phyloP scores from a whole-genome alignment of 2,329 filamentous ascomycete species.

The Trichoderma harzianum region DNA sequence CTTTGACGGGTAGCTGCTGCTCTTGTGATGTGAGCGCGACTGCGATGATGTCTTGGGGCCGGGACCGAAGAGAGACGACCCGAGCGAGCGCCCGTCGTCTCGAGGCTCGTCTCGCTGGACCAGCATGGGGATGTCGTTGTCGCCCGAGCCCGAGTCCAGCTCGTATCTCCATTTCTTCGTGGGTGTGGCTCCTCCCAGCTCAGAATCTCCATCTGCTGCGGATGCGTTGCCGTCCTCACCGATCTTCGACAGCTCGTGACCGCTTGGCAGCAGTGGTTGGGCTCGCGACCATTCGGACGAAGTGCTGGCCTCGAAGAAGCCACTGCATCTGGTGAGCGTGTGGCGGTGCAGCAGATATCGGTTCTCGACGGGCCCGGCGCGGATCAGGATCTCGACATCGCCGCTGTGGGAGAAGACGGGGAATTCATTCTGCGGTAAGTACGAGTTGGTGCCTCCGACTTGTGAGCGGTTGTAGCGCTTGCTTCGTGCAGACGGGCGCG shows the following conservation, averaged over 20 bases:
- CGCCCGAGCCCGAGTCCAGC: slow-evolving; percentile 69
- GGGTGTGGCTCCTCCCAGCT: slow-evolving; percentile 19
- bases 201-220: slow-evolving; percentile 22
- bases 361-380: slow-evolving; percentile 60
- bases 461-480: slow-evolving; percentile 81
- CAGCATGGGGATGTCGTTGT: slow-evolving; percentile 80
- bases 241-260: slow-evolving; percentile 53
- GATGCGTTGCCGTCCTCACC: slow-evolving; percentile 42
- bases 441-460: slow-evolving; percentile 64
- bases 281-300: slow-evolving; percentile 67
- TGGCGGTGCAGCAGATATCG: slow-evolving; percentile 84
- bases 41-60: slow-evolving; percentile 37
- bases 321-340: slow-evolving; percentile 84
- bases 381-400: slow-evolving; percentile 86
- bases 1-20: slow-evolving; percentile 43
- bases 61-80: slow-evolving; percentile 33
- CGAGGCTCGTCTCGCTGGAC: slow-evolving; percentile 66
- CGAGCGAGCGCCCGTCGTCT: slow-evolving; percentile 9
- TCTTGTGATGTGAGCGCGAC: slow-evolving; percentile 35
- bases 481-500: slow-evolving; percentile 57
- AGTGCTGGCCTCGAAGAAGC: slow-evolving; percentile 87
- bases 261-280: slow-evolving; percentile 28
- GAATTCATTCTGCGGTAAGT: slow-evolving; percentile 82
- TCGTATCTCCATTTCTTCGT: slow-evolving; percentile 78
- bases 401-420: slow-evolving; percentile 86